Base-by-base conservation (phyloP, 1,284 basidiomycete genomes). In the Moesziomyces aphidis region DNA sequence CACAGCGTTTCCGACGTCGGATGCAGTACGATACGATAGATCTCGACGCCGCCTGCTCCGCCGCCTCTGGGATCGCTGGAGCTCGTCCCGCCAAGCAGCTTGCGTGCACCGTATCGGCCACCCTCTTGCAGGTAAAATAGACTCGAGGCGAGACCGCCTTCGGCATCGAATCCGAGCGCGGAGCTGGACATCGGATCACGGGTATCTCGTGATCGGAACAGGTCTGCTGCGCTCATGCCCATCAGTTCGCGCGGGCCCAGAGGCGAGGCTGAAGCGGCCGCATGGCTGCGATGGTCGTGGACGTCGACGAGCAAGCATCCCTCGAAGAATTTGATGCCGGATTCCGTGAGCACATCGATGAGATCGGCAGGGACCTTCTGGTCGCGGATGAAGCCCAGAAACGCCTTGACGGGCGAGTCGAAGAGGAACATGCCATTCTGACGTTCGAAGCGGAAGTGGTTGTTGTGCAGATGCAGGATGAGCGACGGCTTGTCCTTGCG, bases 261-360 rank as follows among this genome's bases (percentile, higher is more conserved):
- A 4, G 26, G 21, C n/a, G 69, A 68, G 15, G 31, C 47, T 1
- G 47, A 23, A 8, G 61, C 50, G 47, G 58, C 50, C 10, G 57
- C 60, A 51, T 76, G 64, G 61, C 68, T 55, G 7, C 82, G 67
- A 53, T 84, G 82, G 44, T 84, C 82, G 48, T 83, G 82, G 1
- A 84, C 73, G 48, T 84, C 82, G 13, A 83, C 76, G 13, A 84
- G 65, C 11, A 84, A 31, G 42, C 80, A 82, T 8, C 81, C 79
- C 47, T 84, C 82, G 24, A 79, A 83, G 66, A 84, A 84, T 23
- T 72, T 73, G 1, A 84, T 71, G 4, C 77, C 72, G 0, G 73
- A 67, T 31, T 78, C 70, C 39, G 78, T 72, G 26, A 84, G 62
- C 15, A 84, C 73, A 23, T 84, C 82, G 34, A 83, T 57, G 11